A percentile compares a stretch with the other conserved stretches of the same genome.
phyloP scores from a whole-genome alignment of 352 stramenopile species.

The Achlya hypogyna region DNA sequence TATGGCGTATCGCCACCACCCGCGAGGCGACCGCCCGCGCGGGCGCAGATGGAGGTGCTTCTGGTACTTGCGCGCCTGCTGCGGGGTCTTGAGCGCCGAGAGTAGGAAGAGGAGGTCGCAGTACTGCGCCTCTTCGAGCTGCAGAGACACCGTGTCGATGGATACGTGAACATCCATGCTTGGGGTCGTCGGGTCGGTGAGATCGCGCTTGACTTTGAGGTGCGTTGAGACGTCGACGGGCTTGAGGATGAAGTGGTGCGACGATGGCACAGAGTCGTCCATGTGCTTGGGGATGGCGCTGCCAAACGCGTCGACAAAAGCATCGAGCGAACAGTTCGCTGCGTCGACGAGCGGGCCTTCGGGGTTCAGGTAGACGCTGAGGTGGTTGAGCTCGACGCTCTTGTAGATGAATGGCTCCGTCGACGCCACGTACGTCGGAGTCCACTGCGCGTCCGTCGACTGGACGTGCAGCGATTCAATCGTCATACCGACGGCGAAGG shows the following conservation, averaged over 20 bases:
- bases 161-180: conserved; percentile 78
- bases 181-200: conserved; percentile 58
- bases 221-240: conserved; percentile 70
- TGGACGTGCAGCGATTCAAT: conserved; percentile 23
- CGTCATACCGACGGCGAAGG: conserved; percentile 71
- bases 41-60: conserved; percentile 68
- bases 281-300: conserved; percentile 76
- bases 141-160: conserved; percentile 67
- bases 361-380: conserved; percentile 80
- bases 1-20: conserved; percentile 81
- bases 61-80: conserved; percentile 71
- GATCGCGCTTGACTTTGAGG: conserved; percentile 76
- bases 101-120: conserved; percentile 77
- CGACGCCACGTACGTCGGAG: conserved; percentile 75
- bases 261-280: conserved; percentile 37
- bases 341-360: conserved; percentile 50
- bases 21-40: conserved; percentile 32
- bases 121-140: conserved; percentile 80
- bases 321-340: conserved; percentile 54
- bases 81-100: conserved; percentile 54
- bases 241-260: conserved; percentile 75
- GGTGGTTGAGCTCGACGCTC: conserved; percentile 79
- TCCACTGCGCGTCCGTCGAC: conserved; percentile 83
- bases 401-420: conserved; percentile 85
- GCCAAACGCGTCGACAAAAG: conserved; percentile 71